These are phyloP conservation scores for Diversispora epigaea DNA, from an alignment of 192 early-diverging fungal species.

Conservation along the genomic window DNA sequence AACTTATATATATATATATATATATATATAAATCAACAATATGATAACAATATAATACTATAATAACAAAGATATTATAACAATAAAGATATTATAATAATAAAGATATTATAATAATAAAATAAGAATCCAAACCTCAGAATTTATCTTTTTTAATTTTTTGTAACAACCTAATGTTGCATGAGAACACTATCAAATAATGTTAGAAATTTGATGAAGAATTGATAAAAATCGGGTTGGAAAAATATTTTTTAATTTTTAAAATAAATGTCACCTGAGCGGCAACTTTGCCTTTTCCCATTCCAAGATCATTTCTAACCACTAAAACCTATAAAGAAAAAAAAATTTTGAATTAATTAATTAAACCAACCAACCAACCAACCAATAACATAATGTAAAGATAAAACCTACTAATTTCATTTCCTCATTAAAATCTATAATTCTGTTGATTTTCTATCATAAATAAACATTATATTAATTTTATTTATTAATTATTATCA, in stretches of 20 bases:
- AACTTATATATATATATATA: conserved; percentile 22
- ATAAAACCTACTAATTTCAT: too few species aligned
- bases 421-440: too few species aligned
- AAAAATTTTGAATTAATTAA: background rate
- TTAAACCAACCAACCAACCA: too few species aligned
- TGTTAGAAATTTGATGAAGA: background rate
- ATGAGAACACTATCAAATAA: conserved; percentile 70
- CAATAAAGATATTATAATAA: background rate
- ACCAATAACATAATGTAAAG: too few species aligned
- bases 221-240: background rate
- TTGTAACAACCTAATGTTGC: conserved; percentile 86
- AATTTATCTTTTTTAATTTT: conserved; percentile 48
- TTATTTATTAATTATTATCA: too few species aligned
- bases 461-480: too few species aligned
- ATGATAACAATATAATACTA: conserved; percentile 23
- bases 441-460: too few species aligned
- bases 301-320: conserved; percentile 85
- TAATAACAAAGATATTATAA: too few species aligned
- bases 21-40: background rate
- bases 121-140: conserved; percentile 39
- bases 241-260: background rate
- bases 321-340: conserved; percentile 62
- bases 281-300: conserved; percentile 93
- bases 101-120: conserved; percentile 14
- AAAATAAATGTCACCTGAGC: conserved; percentile 59